A percentile compares a stretch with the other conserved stretches of the same genome.
Conservation (phyloP, 2,329 filamentous ascomycete species). For the Septoria linicola region DNA sequence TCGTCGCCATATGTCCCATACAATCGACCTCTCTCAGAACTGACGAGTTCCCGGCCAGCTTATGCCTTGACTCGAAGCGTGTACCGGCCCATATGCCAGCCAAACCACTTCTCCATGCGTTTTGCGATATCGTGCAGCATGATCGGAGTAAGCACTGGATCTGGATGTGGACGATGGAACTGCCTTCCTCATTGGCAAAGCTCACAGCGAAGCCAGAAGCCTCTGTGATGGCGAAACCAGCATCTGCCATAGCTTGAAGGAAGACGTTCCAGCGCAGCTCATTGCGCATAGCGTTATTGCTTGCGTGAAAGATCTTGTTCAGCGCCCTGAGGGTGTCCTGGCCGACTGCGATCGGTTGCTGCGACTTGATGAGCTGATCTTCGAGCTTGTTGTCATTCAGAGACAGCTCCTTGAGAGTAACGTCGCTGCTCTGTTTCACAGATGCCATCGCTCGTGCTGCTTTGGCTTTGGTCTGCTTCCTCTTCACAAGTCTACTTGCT, state of each 20-base stretch:
- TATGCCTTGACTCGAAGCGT: slow-evolving; percentile 21
- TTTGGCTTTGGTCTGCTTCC: slow-evolving; percentile 3
- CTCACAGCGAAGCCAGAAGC: slow-evolving; percentile 16
- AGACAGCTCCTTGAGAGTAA: too few relatives aligned
- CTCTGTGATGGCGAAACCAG: slow-evolving; percentile 15
- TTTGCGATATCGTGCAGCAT: slow-evolving; percentile 34
- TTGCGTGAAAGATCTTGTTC: slow-evolving; percentile 1
- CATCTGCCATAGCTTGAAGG: slow-evolving; percentile 16
- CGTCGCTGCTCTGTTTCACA: too few relatives aligned
- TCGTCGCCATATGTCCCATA: too few relatives aligned
- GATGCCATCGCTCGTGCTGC: too few relatives aligned
- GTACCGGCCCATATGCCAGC: slow-evolving; percentile 26
- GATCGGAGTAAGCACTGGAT: slow-evolving; percentile 30
- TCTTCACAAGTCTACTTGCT: too few relatives aligned
- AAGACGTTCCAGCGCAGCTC: slow-evolving; percentile 11
- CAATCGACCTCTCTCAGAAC: too few relatives aligned
- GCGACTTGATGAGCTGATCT: too few relatives aligned
- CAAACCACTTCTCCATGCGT: slow-evolving; percentile 36
- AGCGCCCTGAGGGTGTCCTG: slow-evolving; percentile 1
- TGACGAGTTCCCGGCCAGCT: not conserved
- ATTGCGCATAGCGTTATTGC: not conserved
- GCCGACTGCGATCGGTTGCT: not conserved
- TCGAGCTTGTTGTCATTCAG: too few relatives aligned
- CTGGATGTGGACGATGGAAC: slow-evolving; percentile 37
- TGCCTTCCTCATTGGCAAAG: slow-evolving; percentile 2